Base-by-base conservation (phyloP, 2,329 filamentous ascomycete genomes). In the Aureobasidium sp. region DNA sequence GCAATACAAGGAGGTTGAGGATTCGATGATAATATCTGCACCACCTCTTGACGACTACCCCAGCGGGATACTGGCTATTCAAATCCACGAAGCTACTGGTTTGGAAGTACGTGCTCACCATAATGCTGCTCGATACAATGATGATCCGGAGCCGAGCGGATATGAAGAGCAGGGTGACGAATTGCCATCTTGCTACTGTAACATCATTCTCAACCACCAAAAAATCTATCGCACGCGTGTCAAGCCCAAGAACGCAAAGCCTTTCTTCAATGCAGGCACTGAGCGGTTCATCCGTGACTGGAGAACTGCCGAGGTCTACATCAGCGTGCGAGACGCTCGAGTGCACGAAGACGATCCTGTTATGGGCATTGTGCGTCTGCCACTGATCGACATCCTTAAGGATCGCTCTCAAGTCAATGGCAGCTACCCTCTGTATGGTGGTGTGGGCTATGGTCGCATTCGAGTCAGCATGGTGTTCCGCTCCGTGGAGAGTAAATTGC, bases 241-340 rank as follows among this genome's bases (percentile, higher is more conserved):
- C 0, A 91, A 91, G 73, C 88, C 88, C 0, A 89, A 90, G 75
- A 90, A 90, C 65, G 81, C 85, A 0, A 90, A 89, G 68, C 88
- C 88, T 0, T 91, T 90, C 72, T 91, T 88, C 78, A 91, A 91
- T 66, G 88, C 88, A 2, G 86, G 86, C 6, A 89, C 84, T 1
- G 88, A 91, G 71, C 82, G 86, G 5, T 89, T 90, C 65, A 80
- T 91, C 42, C 78, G 83, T 13, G 85, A 91, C 70, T 90, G 87
- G 82, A 78, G 77, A 17, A 83, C 80, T 13, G 82, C 85, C 1
- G 87, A 90, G 70, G 78, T 90, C 36, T 86, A 88, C 66, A 75
- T 91, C 34, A 79, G 82, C 1, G 86, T 90, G 1, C 81, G 87
- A 12, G 88, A 91, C 69, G 78, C 83, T 23, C 80, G 87, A 5